Base-by-base conservation (phyloP, 768 basidiomycete genomes). In the Thelephora aurantiotincta region DNA sequence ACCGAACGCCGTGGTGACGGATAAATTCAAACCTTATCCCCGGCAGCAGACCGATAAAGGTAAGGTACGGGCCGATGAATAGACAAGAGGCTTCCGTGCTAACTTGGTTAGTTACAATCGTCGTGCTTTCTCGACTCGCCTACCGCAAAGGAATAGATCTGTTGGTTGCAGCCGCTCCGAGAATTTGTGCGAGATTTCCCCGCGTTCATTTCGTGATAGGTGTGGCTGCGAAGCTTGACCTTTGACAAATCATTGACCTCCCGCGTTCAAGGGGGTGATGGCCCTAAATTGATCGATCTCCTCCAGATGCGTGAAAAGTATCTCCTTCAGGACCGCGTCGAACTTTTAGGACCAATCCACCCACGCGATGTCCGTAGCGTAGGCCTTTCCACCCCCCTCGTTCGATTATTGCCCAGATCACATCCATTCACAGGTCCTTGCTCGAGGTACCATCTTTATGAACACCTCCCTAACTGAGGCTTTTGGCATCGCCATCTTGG, bases 71-170 rank as follows among this genome's bases (percentile, higher is more conserved):
- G 9, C 26, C 26, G 26, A 30, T 30, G 4, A 30, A 30, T 30
- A 30, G 26, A 30, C 26, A 30, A 4, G 5, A 30, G 26, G 26
- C 26, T 30, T 30, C 41, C 6, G 6, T 11, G 7, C 3, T 2
- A 11, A 23, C 23, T 35, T 34, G 34, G 11, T 44, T 57, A 94
- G 93, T 97, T 48, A 96, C 84, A 2, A 87, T 99, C 41, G 80
- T 99, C 2, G 78, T 96, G 11, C 63, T 99, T 11, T 90, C 91
- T 2, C 79, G 96, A 12, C 68, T 98, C 26, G 90, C 86, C 0
- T 97, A 98, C 57, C 77, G 96, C 44, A 99, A 98, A 67, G 96
- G 96, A 0, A 82, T 99, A 46, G 96, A 99, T 58, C 75, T 99
- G 2, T 76, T 99, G 5, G 86, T 98, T 0, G 91, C 90, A 1